Conservation (phyloP, 768 basidiomycete species). For the Lanmaoa pseudosensibilis region DNA sequence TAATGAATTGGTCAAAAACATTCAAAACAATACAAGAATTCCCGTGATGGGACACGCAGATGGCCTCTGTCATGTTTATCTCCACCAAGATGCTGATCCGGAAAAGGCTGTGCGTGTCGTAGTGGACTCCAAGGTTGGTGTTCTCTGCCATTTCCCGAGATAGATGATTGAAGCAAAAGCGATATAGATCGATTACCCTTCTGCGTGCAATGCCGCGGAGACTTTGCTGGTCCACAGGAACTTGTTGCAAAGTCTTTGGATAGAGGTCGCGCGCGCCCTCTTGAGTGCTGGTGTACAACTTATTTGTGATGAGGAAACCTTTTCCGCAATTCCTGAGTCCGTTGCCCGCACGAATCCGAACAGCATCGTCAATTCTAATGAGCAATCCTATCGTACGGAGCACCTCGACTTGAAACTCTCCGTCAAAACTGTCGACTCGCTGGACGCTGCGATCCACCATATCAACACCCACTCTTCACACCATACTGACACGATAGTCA, state of each 20-base stretch:
- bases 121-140: slow-evolving; percentile 84
- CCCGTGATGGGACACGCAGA: slow-evolving; percentile 99
- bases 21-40: slow-evolving; percentile 88
- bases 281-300: slow-evolving; percentile 70
- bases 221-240: slow-evolving; percentile 83
- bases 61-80: slow-evolving; percentile 86
- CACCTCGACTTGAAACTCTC: slow-evolving; percentile 86
- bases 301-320: slow-evolving; percentile 71
- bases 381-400: slow-evolving; percentile 80
- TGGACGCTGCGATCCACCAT: slow-evolving; percentile 74
- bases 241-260: slow-evolving; percentile 76
- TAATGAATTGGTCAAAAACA: slow-evolving; percentile 82
- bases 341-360: slow-evolving; percentile 37
- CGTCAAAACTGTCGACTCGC: slow-evolving; percentile 70
- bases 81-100: slow-evolving; percentile 78
- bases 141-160: background rate
- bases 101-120: slow-evolving; percentile 82
- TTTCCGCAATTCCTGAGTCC: slow-evolving; percentile 52
- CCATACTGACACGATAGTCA: slow-evolving; percentile 93
- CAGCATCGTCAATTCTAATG: slow-evolving; percentile 53
- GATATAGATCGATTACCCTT: slow-evolving; percentile 83
- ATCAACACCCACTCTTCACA: slow-evolving; percentile 94
- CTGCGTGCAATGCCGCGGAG: slow-evolving; percentile 93
- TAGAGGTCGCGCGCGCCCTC: slow-evolving; percentile 69
- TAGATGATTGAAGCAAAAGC: background rate